Conservation (phyloP, 805 yeast species). For the Sugiyamaella floridensis region DNA sequence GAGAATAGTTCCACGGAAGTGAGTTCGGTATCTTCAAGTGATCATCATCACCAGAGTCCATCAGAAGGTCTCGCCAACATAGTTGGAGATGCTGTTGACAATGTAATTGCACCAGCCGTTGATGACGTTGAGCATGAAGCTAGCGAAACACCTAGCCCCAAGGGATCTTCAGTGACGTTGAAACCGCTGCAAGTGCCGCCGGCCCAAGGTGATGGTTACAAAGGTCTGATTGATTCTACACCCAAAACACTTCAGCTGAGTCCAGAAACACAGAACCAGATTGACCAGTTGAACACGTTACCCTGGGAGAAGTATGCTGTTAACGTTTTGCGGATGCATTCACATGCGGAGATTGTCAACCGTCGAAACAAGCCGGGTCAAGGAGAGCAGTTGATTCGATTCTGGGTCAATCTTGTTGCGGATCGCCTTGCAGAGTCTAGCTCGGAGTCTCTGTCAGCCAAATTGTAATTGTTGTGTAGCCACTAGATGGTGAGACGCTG, state of each 20-base stretch:
- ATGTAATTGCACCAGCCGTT: conserved; percentile 5
- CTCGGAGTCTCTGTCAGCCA: no score
- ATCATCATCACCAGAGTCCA: neutral
- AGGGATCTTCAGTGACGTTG: neutral
- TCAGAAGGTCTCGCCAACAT: conserved; percentile 13
- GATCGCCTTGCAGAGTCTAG: neutral
- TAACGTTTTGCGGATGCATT: conserved; percentile 61
- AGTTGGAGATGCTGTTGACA: conserved; percentile 17
- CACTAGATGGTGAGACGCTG: no score
- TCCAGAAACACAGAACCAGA: conserved; percentile 29
- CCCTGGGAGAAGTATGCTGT: conserved; percentile 76
- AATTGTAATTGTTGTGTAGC: no score
- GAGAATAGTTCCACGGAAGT: neutral
- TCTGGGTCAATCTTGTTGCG: conserved; percentile 20
- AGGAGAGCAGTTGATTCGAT: conserved; percentile 24
- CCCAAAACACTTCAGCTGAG: conserved; percentile 25
- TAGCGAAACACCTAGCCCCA: neutral
- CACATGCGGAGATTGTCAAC: conserved; percentile 84
- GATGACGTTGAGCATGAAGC: conserved; percentile 8
- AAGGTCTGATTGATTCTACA: conserved; percentile 15
- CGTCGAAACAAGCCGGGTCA: conserved; percentile 34
- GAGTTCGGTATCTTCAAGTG: neutral
- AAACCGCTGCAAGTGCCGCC: conserved; percentile 6
- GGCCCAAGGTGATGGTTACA: conserved; percentile 7
- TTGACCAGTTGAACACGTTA: conserved; percentile 51